Percentiles rank a stretch among this genome's conserved stretches.
phyloP scores from a whole-genome alignment of 768 basidiomycete species.

The Suillus spraguei region DNA sequence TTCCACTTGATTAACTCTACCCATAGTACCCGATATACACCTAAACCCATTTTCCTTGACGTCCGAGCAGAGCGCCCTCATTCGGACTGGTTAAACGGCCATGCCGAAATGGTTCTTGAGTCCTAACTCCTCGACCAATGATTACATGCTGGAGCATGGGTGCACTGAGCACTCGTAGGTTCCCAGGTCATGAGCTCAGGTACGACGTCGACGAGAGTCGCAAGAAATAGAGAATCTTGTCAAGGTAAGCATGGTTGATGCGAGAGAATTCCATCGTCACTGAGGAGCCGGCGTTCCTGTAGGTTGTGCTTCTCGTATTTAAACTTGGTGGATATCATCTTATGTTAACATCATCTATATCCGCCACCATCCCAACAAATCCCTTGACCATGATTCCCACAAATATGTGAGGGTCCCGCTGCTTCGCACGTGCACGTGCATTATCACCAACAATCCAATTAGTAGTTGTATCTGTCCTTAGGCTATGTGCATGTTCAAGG shows the following conservation, averaged over 20 bases:
- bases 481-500: background rate
- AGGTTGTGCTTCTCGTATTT: background rate
- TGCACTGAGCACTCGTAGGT: background rate
- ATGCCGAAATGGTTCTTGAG: background rate
- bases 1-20: background rate
- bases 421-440: background rate
- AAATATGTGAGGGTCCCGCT: background rate
- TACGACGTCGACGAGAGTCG: background rate
- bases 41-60: background rate
- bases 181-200: background rate
- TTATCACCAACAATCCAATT: background rate
- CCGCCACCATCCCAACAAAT: background rate
- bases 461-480: background rate
- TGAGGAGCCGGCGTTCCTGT: background rate
- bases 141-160: background rate
- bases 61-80: background rate
- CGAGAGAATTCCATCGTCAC: background rate
- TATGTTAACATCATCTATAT: background rate
- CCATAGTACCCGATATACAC: too few species aligned
- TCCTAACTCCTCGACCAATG: background rate
- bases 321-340: background rate
- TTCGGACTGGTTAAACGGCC: background rate
- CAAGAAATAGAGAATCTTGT: background rate
- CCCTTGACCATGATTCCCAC: background rate
- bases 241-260: background rate